Evolutionary conservation across 1,284 basidiomycete species (phyloP).

Genomic region (Ceratobasidium papillatum): DNA sequence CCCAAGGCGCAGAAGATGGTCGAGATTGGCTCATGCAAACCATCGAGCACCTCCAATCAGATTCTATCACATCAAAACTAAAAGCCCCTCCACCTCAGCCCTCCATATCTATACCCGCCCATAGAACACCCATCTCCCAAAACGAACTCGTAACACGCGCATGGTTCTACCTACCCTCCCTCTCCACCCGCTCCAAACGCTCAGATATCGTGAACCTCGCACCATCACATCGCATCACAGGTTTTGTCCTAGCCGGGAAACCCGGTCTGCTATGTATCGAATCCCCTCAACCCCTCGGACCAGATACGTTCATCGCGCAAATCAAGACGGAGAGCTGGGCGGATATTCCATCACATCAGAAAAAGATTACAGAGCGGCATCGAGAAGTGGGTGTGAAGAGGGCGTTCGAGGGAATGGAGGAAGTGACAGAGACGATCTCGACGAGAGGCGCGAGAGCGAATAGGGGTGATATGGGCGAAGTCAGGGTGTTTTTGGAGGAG

Average conservation of each 20-base stretch:
- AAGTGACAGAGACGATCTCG: constrained; percentile 42
- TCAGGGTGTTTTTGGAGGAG: constrained; percentile 44
- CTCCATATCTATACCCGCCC: not conserved
- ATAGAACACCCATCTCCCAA: not conserved
- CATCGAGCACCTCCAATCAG: constrained; percentile 39
- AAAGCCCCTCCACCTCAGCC: not conserved
- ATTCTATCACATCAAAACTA: constrained; percentile 1
- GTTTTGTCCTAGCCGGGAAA: constrained; percentile 45
- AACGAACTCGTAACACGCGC: constrained; percentile 36
- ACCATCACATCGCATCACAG: constrained; percentile 41
- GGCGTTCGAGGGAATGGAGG: constrained; percentile 41
- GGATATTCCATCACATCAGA: constrained; percentile 45
- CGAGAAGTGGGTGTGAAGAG: constrained; percentile 40
- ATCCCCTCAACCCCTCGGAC: constrained; percentile 35
- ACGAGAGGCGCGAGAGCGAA: constrained; percentile 44
- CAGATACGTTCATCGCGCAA: constrained; percentile 41
- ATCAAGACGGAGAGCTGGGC: constrained; percentile 46
- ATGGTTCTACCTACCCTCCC: constrained; percentile 46
- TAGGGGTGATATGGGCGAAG: constrained; percentile 44
- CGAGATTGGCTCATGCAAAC: constrained; percentile 39
- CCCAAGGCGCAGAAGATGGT: constrained; percentile 34
- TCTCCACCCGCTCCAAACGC: constrained; percentile 45
- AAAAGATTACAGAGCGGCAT: constrained; percentile 45
- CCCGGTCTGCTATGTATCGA: constrained; percentile 46
- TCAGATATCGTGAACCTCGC: constrained; percentile 44